These are phyloP conservation scores for Hanseniaspora gamundiae DNA, from an alignment of 1,139 yeast genomes.

Conservation along the genomic window DNA sequence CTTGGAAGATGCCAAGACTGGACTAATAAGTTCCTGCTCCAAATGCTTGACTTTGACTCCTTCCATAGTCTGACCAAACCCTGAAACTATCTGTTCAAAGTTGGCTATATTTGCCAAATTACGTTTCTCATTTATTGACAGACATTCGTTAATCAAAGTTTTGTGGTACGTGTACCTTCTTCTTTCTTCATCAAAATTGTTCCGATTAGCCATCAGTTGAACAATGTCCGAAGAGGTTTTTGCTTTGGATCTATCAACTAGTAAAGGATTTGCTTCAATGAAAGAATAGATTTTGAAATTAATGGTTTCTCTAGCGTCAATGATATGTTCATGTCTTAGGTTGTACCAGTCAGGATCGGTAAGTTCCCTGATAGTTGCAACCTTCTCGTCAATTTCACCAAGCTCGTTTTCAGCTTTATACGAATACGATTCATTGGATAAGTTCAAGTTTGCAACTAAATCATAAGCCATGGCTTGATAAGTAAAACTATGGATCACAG, in stretches of 20 bases:
- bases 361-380: conserved; percentile 41
- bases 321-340: conserved; percentile 64
- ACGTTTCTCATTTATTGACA: conserved; percentile 38
- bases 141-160: conserved; percentile 46
- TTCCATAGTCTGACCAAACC: conserved; percentile 61
- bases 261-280: conserved; percentile 57
- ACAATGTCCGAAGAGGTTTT: conserved; percentile 48
- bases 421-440: conserved; percentile 37
- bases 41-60: conserved; percentile 57
- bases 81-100: conserved; percentile 63
- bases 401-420: conserved; percentile 52
- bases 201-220: conserved; percentile 54
- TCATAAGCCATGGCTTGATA: conserved; percentile 93
- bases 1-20: conserved; percentile 40
- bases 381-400: conserved; percentile 38
- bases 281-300: conserved; percentile 53
- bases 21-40: conserved; percentile 41
- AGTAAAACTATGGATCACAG: conserved; percentile 81
- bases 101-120: conserved; percentile 54
- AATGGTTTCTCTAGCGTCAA: conserved; percentile 59
- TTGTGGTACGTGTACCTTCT: conserved; percentile 48
- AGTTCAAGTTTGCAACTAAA: conserved; percentile 32
- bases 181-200: conserved; percentile 58
- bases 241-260: conserved; percentile 52
- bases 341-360: conserved; percentile 63